A percentile compares a stretch with the other conserved stretches of the same genome.
phyloP scores from a whole-genome alignment of 371 early-diverging fungal genomes.

The Lichtheimia ornata region DNA sequence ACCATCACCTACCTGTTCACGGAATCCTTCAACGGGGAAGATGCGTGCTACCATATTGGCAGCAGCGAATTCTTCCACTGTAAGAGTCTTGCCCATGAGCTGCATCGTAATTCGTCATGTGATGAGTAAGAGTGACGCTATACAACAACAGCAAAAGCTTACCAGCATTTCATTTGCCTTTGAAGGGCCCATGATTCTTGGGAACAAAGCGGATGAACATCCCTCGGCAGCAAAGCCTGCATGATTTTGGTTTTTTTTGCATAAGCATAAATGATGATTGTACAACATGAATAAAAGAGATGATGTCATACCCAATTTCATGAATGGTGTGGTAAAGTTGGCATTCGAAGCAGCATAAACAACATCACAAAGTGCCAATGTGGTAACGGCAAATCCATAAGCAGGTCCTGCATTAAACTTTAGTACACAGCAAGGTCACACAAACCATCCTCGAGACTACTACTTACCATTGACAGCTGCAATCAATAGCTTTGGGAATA shows the following conservation, averaged over 20 bases:
- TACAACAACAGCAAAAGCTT: conserved; percentile 1
- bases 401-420: conserved; percentile 52
- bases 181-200: conserved; percentile 59
- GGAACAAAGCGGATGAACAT: conserved; percentile 62
- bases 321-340: conserved; percentile 69
- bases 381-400: conserved; percentile 71
- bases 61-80: conserved; percentile 54
- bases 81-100: conserved; percentile 55
- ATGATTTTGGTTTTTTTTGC: background rate
- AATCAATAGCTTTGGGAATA: conserved; percentile 73
- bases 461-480: conserved; percentile 69
- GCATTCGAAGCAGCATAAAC: conserved; percentile 66
- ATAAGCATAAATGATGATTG: too few species aligned
- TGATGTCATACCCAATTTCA: conserved; percentile 57
- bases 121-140: too few species aligned
- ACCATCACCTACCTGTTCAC: conserved; percentile 17
- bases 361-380: conserved; percentile 70
- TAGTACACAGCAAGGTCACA: too few species aligned
- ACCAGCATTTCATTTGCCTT: conserved; percentile 71
- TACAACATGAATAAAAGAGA: background rate
- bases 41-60: conserved; percentile 49
- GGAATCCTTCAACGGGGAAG: conserved; percentile 56
- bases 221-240: conserved; percentile 69
- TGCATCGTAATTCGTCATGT: conserved; percentile 6
- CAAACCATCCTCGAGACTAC: too few species aligned